Evolutionary conservation across 2,329 filamentous ascomycete genomes (phyloP).

Genomic region (Fusarium transvaalense): DNA sequence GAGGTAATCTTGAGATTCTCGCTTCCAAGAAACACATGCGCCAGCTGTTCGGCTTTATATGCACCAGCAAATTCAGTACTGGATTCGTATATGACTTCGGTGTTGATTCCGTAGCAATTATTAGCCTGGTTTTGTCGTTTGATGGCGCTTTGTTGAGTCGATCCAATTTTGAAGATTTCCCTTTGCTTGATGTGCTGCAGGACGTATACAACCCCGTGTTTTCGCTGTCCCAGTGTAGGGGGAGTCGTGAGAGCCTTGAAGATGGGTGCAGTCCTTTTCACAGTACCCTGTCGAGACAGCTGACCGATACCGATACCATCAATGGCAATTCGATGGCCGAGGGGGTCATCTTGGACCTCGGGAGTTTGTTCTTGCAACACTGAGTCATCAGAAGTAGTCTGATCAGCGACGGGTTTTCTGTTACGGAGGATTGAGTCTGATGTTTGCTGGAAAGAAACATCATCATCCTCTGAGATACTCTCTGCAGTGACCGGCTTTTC

Average conservation of each 20-base stretch:
- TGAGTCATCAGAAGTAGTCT: neutral
- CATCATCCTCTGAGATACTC: neutral
- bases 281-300: constrained; percentile 14
- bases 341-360: neutral
- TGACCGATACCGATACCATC: neutral
- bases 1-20: neutral
- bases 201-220: constrained; percentile 20
- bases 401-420: neutral
- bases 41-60: constrained; percentile 19
- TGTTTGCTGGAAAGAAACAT: neutral
- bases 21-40: neutral
- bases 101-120: constrained; percentile 20
- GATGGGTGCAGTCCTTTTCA: constrained; percentile 6
- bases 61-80: constrained; percentile 3
- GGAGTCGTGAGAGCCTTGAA: constrained; percentile 1
- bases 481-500: neutral
- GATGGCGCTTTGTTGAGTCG: neutral
- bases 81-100: constrained; percentile 20
- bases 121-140: neutral
- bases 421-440: neutral
- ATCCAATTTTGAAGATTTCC: constrained; percentile 26
- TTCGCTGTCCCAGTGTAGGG: neutral
- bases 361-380: neutral
- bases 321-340: neutral
- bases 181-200: constrained; percentile 7